Evolutionary conservation across 1,284 basidiomycete genomes (phyloP), one percentile per base, ranked within the genome.

Genomic region (Tilletia indica): DNA sequence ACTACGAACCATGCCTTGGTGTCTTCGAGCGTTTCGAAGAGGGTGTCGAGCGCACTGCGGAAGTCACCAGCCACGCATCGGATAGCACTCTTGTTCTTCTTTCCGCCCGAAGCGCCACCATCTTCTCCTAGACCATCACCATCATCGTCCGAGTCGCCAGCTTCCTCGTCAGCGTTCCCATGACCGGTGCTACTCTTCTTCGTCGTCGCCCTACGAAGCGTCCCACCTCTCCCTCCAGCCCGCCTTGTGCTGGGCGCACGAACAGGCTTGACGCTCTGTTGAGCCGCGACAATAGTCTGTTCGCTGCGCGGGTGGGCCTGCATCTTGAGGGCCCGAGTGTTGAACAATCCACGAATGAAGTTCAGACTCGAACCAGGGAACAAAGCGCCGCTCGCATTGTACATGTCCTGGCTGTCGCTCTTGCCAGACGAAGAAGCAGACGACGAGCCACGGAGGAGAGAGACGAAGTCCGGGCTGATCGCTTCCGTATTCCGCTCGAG

Each of bases 1-100:
- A 97, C 92, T 4, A 97, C 88, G 80, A 91, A 92, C 95, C 95
- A 98, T 0, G 90, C 87, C 86, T 97, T 93, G 14, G 93, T 91
- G 77, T 97, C 94, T 71, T 92, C 90, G 25, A 98, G 87, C 0
- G 93, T 95, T 76, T 93, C 90, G 78, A 97, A 92, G 4, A 98
- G 88, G 0, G 90, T 91, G 78, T 93, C 91, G 45, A 97, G 86
- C 0, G 94, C 92, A 0, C 89, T 86, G 75, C 90, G 89, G 87
- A 97, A 94, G 84, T 94, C 92, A 70, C 94, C 94, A 0, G 92
- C 90, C 3, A 97, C 89, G 77, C 93, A 94, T 0, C 78, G 77
- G 25, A 76, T 74, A 14, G 67, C 69, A 25, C 34, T 51, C 31
- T 73, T 72, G 67, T 74, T 78, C 56, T 73, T 73, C 56, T 71